Evolutionary conservation across 371 early-diverging fungal genomes (phyloP).

Genomic region (Apophysomyces elegans): DNA sequence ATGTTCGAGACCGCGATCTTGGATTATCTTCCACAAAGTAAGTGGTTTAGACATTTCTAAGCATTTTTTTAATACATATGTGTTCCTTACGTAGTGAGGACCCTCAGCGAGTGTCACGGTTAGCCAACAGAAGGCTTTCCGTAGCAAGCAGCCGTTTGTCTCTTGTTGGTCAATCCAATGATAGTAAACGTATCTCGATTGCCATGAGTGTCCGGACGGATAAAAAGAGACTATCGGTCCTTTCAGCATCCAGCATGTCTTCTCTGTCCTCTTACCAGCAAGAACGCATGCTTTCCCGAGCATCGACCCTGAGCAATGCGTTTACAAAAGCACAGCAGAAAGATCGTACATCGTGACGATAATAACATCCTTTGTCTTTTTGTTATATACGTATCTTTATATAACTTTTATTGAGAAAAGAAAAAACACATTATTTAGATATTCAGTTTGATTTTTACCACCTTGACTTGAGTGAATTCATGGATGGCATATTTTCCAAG

Average conservation of each 20-base stretch:
- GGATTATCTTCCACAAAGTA: constrained; percentile 24
- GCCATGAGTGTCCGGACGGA: constrained; percentile 29
- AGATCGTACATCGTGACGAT: background rate
- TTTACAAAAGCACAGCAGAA: constrained; percentile 19
- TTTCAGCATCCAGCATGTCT: constrained; percentile 49
- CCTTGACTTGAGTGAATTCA: constrained; percentile 73
- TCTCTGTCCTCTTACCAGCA: constrained; percentile 55
- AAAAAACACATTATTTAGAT: background rate
- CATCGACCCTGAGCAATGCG: constrained; percentile 40
- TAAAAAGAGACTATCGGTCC: constrained; percentile 41
- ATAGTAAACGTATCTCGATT: constrained; percentile 19
- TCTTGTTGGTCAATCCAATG: constrained; percentile 12
- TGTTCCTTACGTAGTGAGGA: background rate
- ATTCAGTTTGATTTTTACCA: constrained; percentile 56
- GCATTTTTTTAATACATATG: background rate
- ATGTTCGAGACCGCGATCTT: constrained; percentile 36
- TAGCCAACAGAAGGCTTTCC: constrained; percentile 15
- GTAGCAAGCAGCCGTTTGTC: constrained; percentile 20
- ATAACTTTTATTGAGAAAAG: too few relatives aligned
- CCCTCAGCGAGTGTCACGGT: constrained; percentile 15
- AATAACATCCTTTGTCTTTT: background rate
- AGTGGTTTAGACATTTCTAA: background rate
- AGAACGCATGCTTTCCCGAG: constrained; percentile 45
- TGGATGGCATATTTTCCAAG: constrained; percentile 74
- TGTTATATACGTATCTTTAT: background rate